These are phyloP conservation scores for Lachnellula arida DNA, from an alignment of 2,329 filamentous ascomycete species.

Conservation along the genomic window DNA sequence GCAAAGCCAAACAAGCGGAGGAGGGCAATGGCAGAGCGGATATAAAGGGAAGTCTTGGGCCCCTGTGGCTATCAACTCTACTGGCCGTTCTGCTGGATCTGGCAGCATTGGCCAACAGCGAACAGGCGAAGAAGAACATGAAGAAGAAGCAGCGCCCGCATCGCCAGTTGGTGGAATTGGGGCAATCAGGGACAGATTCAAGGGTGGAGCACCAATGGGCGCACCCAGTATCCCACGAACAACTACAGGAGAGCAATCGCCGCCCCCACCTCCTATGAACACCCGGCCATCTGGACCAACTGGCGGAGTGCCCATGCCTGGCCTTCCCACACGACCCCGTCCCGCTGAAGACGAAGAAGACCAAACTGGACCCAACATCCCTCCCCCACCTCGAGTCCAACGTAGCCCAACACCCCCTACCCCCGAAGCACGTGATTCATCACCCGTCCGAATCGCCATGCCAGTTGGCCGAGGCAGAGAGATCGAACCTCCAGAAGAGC, in stretches of 20 bases:
- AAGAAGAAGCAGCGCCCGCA: conserved; percentile 44
- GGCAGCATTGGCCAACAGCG: conserved; percentile 51
- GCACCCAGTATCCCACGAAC: conserved; percentile 36
- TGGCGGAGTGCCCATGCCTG: conserved; percentile 73
- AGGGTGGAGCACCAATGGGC: conserved; percentile 67
- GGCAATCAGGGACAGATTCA: conserved; percentile 78
- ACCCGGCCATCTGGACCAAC: conserved; percentile 53
- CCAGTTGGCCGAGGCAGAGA: conserved; percentile 66
- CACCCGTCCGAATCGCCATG: conserved; percentile 80
- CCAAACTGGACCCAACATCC: conserved; percentile 44
- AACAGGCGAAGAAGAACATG: conserved; percentile 52
- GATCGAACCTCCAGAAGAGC: conserved; percentile 46
- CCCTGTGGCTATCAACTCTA: conserved; percentile 69
- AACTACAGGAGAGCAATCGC: conserved; percentile 30
- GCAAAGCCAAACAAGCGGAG: conserved; percentile 65
- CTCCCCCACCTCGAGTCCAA: conserved; percentile 36
- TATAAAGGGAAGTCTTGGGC: conserved; percentile 90
- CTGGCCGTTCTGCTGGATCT: conserved; percentile 53
- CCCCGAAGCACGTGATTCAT: conserved; percentile 51
- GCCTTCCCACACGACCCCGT: conserved; percentile 60
- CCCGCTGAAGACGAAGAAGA: conserved; percentile 45
- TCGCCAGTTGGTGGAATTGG: conserved; percentile 62
- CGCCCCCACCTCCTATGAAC: conserved; percentile 35
- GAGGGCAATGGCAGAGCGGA: conserved; percentile 80
- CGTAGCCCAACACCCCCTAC: conserved; percentile 39